Evolutionary conservation across 345 rosid genomes (phyloP).

Genomic region (Brassica incana): DNA sequence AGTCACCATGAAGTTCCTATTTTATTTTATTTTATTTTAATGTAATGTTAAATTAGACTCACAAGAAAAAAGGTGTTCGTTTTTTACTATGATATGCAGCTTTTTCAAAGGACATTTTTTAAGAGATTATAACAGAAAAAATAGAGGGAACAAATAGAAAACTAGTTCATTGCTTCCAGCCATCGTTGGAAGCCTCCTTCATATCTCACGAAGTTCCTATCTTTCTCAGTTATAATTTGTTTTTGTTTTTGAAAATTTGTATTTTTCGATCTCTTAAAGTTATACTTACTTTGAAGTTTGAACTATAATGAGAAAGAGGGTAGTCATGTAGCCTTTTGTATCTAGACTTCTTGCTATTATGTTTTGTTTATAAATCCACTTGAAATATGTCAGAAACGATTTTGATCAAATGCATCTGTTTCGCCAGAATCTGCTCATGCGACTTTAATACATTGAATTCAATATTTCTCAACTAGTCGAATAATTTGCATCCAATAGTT

Average conservation of each 20-base stretch:
- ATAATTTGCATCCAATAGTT: not conserved
- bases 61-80: no score
- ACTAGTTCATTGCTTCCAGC: no score
- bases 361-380: slow-evolving; percentile 36
- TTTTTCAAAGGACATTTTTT: no score
- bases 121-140: no score
- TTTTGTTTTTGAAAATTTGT: not conserved
- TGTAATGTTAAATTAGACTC: no score
- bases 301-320: slow-evolving; percentile 3
- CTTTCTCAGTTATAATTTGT: not conserved
- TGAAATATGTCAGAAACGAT: slow-evolving; percentile 47
- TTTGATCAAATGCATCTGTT: slow-evolving; percentile 21
- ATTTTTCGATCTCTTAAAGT: not conserved
- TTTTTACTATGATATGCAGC: no score
- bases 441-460: slow-evolving; percentile 19
- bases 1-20: slow-evolving; percentile 9
- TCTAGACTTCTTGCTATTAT: slow-evolving; percentile 6
- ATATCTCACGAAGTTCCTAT: not conserved
- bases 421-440: slow-evolving; percentile 34
- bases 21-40: not conserved
- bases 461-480: not conserved
- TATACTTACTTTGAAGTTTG: not conserved
- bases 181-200: no score
- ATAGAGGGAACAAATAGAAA: no score
- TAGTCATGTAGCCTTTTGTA: not conserved